Conservation (phyloP, 306 rosid species). For the Ceratonia siliqua region DNA sequence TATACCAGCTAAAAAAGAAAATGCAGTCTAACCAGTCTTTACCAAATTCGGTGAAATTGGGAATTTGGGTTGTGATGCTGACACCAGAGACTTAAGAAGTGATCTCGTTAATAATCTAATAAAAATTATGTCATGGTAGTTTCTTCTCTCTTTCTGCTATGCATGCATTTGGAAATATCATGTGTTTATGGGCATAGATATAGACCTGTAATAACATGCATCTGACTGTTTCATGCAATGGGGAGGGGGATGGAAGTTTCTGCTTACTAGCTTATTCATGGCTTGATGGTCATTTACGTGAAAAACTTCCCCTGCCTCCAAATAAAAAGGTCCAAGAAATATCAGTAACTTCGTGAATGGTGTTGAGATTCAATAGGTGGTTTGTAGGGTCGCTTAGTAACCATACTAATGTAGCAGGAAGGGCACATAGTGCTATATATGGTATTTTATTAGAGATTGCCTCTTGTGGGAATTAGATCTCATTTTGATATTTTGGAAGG, state of each 20-base stretch:
- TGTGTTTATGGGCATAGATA: constrained; percentile 4
- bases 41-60: not conserved
- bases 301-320: too few relatives aligned
- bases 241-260: not conserved
- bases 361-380: not conserved
- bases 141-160: not conserved
- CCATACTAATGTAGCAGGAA: not conserved
- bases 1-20: constrained; percentile 17
- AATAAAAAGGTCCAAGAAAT: not conserved
- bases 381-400: not conserved
- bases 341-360: not conserved
- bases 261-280: constrained; percentile 4
- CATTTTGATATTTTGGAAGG: not conserved
- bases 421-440: not conserved
- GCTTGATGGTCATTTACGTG: not conserved
- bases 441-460: not conserved
- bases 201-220: not conserved
- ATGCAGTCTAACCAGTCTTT: not conserved
- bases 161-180: not conserved
- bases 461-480: not conserved
- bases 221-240: not conserved
- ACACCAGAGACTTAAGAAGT: not conserved
- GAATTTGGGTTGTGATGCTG: not conserved
- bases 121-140: not conserved
- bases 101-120: not conserved